phyloP scores from a whole-genome alignment of 2,329 filamentous ascomycete species.

The Xylariaceae sp. region DNA sequence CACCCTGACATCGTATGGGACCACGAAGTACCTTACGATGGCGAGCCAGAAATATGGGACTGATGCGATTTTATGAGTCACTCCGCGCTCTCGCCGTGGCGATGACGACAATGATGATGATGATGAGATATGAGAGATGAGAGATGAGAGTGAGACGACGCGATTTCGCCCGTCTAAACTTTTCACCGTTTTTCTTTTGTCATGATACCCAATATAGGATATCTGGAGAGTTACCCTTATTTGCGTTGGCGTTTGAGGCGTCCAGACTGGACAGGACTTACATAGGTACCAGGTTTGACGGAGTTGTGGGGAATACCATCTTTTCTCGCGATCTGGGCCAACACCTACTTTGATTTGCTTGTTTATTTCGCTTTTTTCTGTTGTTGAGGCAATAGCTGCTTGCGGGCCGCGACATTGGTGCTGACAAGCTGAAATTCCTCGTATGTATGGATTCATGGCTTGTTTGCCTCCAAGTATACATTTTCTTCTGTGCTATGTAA shows the following conservation, averaged over 20 bases:
- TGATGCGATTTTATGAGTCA: not conserved
- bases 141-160: not conserved
- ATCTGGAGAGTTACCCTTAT: not conserved
- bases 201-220: not conserved
- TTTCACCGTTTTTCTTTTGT: not conserved
- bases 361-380: too few relatives aligned
- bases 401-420: too few relatives aligned
- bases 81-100: not conserved
- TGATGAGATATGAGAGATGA: too few relatives aligned
- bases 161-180: not conserved
- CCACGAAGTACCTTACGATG: conserved; percentile 3
- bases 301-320: not conserved
- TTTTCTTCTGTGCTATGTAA: too few relatives aligned
- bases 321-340: not conserved
- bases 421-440: too few relatives aligned
- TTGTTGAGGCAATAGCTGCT: too few relatives aligned
- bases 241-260: not conserved
- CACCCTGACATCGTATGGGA: conserved; percentile 18
- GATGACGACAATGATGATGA: not conserved
- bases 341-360: too few relatives aligned
- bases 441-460: too few relatives aligned
- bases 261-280: not conserved
- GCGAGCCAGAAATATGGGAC: conserved; percentile 11
- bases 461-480: too few relatives aligned
- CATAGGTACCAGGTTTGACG: not conserved